Percentiles rank a stretch among this genome's conserved stretches.
These are phyloP conservation scores for Thraustochytrium striatum DNA, from an alignment of 352 stramenopile genomes.

Conservation along the genomic window DNA sequence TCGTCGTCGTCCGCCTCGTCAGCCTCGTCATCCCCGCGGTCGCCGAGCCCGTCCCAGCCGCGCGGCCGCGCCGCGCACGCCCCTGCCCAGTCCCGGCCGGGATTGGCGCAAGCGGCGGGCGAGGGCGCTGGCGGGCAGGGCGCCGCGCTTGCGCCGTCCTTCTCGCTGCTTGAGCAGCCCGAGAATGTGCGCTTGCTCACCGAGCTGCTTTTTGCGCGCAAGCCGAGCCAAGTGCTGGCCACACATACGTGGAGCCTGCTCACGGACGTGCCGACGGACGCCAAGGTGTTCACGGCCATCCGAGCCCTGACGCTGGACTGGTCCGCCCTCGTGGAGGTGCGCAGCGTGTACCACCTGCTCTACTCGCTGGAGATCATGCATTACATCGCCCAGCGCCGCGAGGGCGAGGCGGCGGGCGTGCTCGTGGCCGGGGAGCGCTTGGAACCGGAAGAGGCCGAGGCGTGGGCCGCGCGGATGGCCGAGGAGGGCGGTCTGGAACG, in stretches of 20 bases:
- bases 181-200: constrained; percentile 22
- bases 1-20: too few relatives aligned
- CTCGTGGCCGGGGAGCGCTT: not conserved
- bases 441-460: not conserved
- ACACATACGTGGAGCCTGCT: constrained; percentile 18
- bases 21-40: too few relatives aligned
- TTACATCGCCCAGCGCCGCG: not conserved
- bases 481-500: not conserved
- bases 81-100: too few relatives aligned
- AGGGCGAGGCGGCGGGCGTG: not conserved
- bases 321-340: not conserved
- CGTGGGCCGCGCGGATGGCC: not conserved
- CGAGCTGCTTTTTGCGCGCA: not conserved
- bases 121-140: too few relatives aligned
- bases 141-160: too few relatives aligned
- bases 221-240: not conserved
- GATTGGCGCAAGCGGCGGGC: too few relatives aligned
- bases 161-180: not conserved
- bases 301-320: not conserved
- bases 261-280: not conserved
- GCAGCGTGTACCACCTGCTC: not conserved
- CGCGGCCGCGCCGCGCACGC: too few relatives aligned
- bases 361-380: constrained; percentile 32
- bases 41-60: too few relatives aligned
- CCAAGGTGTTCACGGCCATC: not conserved